phyloP scores from a whole-genome alignment of 2,329 filamentous ascomycete genomes.

The Onygenales sp. region DNA sequence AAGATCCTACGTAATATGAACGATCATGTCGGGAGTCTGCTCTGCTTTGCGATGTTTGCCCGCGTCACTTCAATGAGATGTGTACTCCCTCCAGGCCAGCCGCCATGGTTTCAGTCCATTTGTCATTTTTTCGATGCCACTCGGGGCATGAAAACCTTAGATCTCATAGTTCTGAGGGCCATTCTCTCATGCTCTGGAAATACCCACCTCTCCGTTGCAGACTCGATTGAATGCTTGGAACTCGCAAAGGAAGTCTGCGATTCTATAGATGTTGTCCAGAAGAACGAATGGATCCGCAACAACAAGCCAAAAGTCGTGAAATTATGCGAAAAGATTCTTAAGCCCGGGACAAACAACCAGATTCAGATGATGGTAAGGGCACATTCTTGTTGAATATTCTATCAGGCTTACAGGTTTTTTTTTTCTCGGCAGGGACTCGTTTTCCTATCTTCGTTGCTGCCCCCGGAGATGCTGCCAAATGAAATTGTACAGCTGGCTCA shows the following conservation, averaged over 20 bases:
- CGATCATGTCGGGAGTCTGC: slow-evolving; percentile 31
- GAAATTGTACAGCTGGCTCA: slow-evolving; percentile 18
- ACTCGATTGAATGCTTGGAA: slow-evolving; percentile 26
- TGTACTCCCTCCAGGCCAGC: background rate
- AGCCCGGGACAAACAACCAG: slow-evolving; percentile 18
- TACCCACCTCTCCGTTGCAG: slow-evolving; percentile 17
- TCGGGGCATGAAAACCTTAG: slow-evolving; percentile 30
- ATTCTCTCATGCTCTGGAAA: slow-evolving; percentile 32
- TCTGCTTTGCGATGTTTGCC: slow-evolving; percentile 33
- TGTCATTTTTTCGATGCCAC: slow-evolving; percentile 31
- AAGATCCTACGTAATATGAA: slow-evolving; percentile 30
- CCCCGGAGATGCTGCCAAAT: slow-evolving; percentile 15
- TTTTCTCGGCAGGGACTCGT: slow-evolving; percentile 18
- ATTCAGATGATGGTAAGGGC: slow-evolving; percentile 25
- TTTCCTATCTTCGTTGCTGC: slow-evolving; percentile 22
- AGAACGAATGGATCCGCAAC: slow-evolving; percentile 22
- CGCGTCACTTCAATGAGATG: slow-evolving; percentile 19
- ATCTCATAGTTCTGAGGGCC: slow-evolving; percentile 30
- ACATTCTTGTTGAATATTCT: slow-evolving; percentile 1
- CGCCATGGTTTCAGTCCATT: slow-evolving; percentile 26
- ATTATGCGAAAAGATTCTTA: slow-evolving; percentile 27
- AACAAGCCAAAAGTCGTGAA: slow-evolving; percentile 27
- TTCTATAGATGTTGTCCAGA: slow-evolving; percentile 23
- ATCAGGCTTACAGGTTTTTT: background rate
- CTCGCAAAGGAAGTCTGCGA: slow-evolving; percentile 28